Evolutionary conservation across 306 rosid species (phyloP).

Genomic region (Corylus americana): DNA sequence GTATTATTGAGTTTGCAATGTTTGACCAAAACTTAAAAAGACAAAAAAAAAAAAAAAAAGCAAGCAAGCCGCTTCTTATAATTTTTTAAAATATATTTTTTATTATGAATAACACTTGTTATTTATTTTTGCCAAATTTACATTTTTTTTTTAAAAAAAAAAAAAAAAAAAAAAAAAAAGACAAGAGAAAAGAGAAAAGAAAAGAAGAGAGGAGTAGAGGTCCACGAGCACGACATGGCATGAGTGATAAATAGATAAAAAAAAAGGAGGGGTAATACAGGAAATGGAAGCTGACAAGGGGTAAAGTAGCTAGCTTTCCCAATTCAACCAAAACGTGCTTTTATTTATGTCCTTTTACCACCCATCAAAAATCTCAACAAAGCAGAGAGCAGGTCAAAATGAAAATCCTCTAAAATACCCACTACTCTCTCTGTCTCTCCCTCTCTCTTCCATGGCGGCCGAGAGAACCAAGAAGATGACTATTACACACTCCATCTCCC

Average conservation of each 20-base stretch:
- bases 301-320: conserved; percentile 17
- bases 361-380: conserved; percentile 39
- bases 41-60: too few relatives aligned
- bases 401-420: conserved; percentile 31
- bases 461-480: conserved; percentile 28
- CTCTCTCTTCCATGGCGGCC: conserved; percentile 51
- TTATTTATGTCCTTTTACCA: conserved; percentile 37
- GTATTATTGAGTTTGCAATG: too few relatives aligned
- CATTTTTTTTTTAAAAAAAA: background rate
- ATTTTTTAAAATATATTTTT: too few relatives aligned
- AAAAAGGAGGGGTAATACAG: conserved; percentile 3
- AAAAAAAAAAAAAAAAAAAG: background rate
- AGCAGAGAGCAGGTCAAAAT: conserved; percentile 37
- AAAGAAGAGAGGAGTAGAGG: background rate
- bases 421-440: background rate
- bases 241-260: conserved; percentile 17
- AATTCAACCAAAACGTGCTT: conserved; percentile 50
- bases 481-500: conserved; percentile 10
- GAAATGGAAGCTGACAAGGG: background rate
- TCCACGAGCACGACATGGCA: background rate
- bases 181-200: background rate
- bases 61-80: too few relatives aligned
- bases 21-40: too few relatives aligned
- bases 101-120: too few relatives aligned
- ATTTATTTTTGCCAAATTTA: too few relatives aligned